phyloP scores from a whole-genome alignment of 2,329 filamentous ascomycete genomes.

The Tolypocladium album region DNA sequence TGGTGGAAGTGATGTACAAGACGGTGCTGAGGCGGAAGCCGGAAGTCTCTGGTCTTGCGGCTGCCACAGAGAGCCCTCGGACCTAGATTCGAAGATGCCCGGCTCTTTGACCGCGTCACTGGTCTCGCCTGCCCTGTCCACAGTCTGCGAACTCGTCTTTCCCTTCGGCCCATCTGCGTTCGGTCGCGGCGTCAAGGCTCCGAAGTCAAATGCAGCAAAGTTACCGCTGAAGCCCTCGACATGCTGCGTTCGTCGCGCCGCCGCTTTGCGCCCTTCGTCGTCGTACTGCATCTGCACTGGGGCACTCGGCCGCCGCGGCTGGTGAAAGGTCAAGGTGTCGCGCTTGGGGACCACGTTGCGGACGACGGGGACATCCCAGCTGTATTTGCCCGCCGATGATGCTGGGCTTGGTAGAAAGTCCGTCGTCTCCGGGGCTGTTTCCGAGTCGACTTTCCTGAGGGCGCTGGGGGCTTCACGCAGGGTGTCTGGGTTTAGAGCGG shows the following conservation, averaged over 20 bases:
- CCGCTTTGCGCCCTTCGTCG: slow-evolving; percentile 7
- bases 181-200: slow-evolving; percentile 15
- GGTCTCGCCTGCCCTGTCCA: neutral
- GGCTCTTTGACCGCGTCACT: neutral
- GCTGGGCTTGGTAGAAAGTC: slow-evolving; percentile 30
- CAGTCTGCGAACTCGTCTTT: neutral
- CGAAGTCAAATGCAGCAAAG: slow-evolving; percentile 27
- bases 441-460: slow-evolving; percentile 15
- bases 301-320: slow-evolving; percentile 35
- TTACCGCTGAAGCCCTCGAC: slow-evolving; percentile 25
- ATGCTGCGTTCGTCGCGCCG: slow-evolving; percentile 10
- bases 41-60: neutral
- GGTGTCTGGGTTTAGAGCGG: slow-evolving; percentile 5
- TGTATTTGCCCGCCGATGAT: slow-evolving; percentile 30
- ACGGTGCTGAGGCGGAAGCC: neutral
- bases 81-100: neutral
- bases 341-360: slow-evolving; percentile 38
- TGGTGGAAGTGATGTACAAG: neutral
- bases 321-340: slow-evolving; percentile 36
- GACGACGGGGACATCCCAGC: slow-evolving; percentile 31
- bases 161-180: neutral
- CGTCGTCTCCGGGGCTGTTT: neutral
- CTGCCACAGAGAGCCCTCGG: neutral
- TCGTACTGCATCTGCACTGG: slow-evolving; percentile 32
- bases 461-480: slow-evolving; percentile 12